Evolutionary conservation across 2,329 filamentous ascomycete genomes (phyloP), one percentile per base, ranked within the genome.

Genomic region (Fusarium verticillioides): DNA sequence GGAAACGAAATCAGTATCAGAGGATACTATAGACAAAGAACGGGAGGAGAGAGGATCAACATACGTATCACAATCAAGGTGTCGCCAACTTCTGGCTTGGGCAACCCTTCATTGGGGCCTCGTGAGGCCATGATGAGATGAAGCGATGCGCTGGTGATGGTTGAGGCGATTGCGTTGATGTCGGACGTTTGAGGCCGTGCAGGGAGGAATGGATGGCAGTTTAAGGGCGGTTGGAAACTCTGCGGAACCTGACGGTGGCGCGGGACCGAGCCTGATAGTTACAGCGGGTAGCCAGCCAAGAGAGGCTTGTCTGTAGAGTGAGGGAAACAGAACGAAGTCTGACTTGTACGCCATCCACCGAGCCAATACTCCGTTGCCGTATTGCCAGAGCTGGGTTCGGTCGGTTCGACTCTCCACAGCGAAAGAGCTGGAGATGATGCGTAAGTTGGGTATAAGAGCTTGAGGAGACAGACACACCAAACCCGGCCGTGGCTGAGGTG

Each of bases 51-150:
- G 37, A 63, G 11, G 34, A 47, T 58, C 56, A 42, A 83, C 92
- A 87, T 86, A 94, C 92, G 92, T 78, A 94, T 92, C 75, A 94
- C 92, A 74, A 93, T 81, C 76, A 94, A 84, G 62, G 90, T 88
- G 77, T 93, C 91, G 81, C 92, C 92, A 72, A 89, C 85, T 34
- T 91, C 89, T 78, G 89, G 90, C 81, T 84, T 86, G 70, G 79
- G 72, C 56, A 79, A 81, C 61, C 79, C 76, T 60, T 83, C 81
- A 64, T 73, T 79, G 58, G 81, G 75, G 63, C 75, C 76, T 78
- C 81, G 83, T 68, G 84, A 81, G 76, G 86, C 85, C 86, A 86
- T 86, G 73, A 68, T 82, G 66, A 30, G 60, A 72, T 75, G 65
- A 39, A 72, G 66, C 69, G 63, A 69, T 63, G 60, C 63, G 67